Percentiles rank a stretch among this genome's conserved stretches.
Evolutionary conservation across 768 basidiomycete species (phyloP).

Genomic region (Calvatia gigantea): DNA sequence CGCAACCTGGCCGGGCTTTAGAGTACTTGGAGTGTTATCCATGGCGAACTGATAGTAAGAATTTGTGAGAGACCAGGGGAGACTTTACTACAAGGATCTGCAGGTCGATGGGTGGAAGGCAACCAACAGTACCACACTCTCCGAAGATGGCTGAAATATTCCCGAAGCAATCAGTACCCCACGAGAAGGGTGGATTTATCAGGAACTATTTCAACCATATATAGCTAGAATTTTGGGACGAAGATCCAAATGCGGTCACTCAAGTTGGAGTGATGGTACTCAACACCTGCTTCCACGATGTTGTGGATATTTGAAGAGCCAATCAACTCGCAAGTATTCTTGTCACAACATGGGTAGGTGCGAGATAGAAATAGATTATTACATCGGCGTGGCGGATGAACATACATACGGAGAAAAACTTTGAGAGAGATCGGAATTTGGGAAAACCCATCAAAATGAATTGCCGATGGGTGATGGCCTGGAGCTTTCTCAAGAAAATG

Average conservation of each 20-base stretch:
- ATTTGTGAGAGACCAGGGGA: neutral
- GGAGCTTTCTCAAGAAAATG: neutral
- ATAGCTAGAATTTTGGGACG: neutral
- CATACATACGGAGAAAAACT: neutral
- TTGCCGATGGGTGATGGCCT: neutral
- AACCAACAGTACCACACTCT: neutral
- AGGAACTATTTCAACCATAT: neutral
- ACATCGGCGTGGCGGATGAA: neutral
- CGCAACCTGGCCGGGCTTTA: conserved; percentile 59
- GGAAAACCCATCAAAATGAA: neutral
- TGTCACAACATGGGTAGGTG: neutral
- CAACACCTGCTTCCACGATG: neutral
- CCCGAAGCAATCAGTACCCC: neutral
- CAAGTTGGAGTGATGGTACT: neutral
- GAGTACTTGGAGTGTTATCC: conserved; percentile 32
- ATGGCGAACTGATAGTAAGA: conserved; percentile 13
- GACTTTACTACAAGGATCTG: neutral
- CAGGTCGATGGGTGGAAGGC: neutral
- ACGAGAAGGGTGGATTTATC: neutral
- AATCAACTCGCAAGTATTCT: neutral
- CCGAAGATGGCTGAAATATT: neutral
- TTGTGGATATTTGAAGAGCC: neutral
- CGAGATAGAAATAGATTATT: neutral
- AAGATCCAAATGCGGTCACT: neutral
- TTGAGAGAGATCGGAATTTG: neutral